Evolutionary conservation across 2,329 filamentous ascomycete species (phyloP), one percentile per base, ranked within the genome.

Genomic region (Neocucurbitaria cava): DNA sequence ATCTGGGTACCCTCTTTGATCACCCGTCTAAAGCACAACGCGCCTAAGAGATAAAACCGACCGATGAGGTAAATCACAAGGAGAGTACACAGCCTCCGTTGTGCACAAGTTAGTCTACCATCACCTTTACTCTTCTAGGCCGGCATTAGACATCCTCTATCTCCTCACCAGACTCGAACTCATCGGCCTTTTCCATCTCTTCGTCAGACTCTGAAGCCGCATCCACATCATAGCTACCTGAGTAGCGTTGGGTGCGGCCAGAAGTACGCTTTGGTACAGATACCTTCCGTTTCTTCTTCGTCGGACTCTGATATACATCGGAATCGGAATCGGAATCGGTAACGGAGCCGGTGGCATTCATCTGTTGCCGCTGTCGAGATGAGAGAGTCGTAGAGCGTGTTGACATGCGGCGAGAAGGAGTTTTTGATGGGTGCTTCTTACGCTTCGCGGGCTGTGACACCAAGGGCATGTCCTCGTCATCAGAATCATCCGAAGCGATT

Each of bases 321-420:
- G 24, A 26, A 26, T 61, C 56, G 21, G 17, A 33, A 15, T 61
- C 56, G 20, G 43, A 49, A 6, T 50, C 49, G n/a, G 51, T 52
- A n/a, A 54, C 51, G 3, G 43, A 10, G 18, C 44, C 52, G 9
- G 40, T n/a, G 8, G 21, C 23, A 17, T 31, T 9, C 3, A 42
- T 6, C 33, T 46, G 17, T 23, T 44, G n/a, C 30, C 36, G 46
- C 8, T 38, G 11, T 3, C n/a, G 8, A 13, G 46, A 49, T 20
- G 49, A 33, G 5, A 4, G 35, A 38, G n/a, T 2, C 35, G 17
- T n/a, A 8, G 35, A 18, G n/a, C 35, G 9, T 5, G 15, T 17
- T 18, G 35, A 38, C 7, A 5, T 38, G n/a, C 3, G 15, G 4
- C 9, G 35, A 38, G 35, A 18, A 17, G 13, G 2, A 3, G 45